Conservation (phyloP, 2,329 filamentous ascomycete genomes). For the Metarhizium album region DNA sequence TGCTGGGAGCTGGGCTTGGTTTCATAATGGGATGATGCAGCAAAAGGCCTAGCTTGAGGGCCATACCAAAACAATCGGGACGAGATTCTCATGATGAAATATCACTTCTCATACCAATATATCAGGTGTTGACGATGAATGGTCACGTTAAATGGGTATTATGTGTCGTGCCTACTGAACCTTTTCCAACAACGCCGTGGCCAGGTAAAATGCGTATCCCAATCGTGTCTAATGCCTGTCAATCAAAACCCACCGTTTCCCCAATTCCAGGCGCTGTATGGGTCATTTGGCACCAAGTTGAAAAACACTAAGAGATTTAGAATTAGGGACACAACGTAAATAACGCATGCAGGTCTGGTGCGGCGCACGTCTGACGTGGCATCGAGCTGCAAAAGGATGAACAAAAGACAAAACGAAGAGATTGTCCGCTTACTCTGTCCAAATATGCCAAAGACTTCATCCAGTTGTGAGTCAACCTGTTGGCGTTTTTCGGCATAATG, state of each 20-base stretch:
- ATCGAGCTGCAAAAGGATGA: background rate
- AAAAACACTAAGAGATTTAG: background rate
- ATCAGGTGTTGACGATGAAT: no score
- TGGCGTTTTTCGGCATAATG: conserved; percentile 1
- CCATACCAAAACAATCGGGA: conserved; percentile 18
- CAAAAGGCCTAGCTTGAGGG: conserved; percentile 24
- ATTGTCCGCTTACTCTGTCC: conserved; percentile 3
- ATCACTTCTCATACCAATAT: no score
- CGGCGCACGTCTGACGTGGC: background rate
- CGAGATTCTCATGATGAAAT: conserved; percentile 7
- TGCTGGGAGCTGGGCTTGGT: conserved; percentile 28
- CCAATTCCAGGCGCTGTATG: conserved; percentile 4
- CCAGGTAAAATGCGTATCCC: background rate
- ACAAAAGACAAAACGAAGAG: no score
- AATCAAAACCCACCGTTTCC: background rate
- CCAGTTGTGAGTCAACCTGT: conserved; percentile 3
- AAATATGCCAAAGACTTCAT: conserved; percentile 3
- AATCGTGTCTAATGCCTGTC: background rate
- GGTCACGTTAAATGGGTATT: no score
- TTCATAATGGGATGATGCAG: conserved; percentile 25
- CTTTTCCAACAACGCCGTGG: background rate
- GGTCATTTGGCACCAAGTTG: conserved; percentile 5
- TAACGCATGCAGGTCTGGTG: background rate
- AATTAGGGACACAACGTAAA: background rate
- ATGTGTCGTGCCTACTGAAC: no score